phyloP scores from a whole-genome alignment of 1,284 basidiomycete genomes.

The Cryptococcus sp. region DNA sequence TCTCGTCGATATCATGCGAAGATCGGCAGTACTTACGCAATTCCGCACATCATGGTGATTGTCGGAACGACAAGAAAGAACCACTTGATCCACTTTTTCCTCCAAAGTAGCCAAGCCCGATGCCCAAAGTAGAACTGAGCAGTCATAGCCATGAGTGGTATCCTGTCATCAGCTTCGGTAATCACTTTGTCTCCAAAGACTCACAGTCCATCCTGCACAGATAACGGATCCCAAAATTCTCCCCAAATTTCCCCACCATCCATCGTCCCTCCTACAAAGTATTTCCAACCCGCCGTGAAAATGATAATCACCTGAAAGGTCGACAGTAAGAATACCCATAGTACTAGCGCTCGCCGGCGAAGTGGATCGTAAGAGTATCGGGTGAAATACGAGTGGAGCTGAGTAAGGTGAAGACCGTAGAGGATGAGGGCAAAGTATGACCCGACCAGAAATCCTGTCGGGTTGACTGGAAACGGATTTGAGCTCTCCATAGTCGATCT shows the following conservation, averaged over 20 bases:
- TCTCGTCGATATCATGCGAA: neutral
- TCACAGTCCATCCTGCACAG: constrained; percentile 39
- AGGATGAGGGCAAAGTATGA: constrained; percentile 27
- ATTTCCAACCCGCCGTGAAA: constrained; percentile 19
- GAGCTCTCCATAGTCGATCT: neutral
- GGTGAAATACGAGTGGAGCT: constrained; percentile 25
- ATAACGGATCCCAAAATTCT: constrained; percentile 34
- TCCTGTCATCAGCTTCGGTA: constrained; percentile 5
- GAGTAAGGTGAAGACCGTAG: constrained; percentile 28
- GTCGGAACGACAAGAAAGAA: constrained; percentile 16
- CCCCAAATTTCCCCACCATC: constrained; percentile 24
- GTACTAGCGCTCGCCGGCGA: constrained; percentile 16
- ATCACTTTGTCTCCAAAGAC: constrained; percentile 1
- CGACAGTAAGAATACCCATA: constrained; percentile 25
- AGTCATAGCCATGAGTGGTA: constrained; percentile 32
- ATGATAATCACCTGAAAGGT: constrained; percentile 32
- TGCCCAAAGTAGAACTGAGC: constrained; percentile 34
- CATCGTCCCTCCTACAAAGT: constrained; percentile 24
- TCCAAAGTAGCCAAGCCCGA: constrained; percentile 25
- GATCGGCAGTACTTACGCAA: constrained; percentile 23
- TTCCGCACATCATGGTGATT: constrained; percentile 21
- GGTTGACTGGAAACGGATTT: constrained; percentile 35
- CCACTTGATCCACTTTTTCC: constrained; percentile 25
- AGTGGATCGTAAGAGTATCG: constrained; percentile 14
- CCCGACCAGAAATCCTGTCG: constrained; percentile 34